These are phyloP conservation scores for Asterionellopsis glacialis DNA, from an alignment of 108 stramenopile genomes.

Conservation along the genomic window DNA sequence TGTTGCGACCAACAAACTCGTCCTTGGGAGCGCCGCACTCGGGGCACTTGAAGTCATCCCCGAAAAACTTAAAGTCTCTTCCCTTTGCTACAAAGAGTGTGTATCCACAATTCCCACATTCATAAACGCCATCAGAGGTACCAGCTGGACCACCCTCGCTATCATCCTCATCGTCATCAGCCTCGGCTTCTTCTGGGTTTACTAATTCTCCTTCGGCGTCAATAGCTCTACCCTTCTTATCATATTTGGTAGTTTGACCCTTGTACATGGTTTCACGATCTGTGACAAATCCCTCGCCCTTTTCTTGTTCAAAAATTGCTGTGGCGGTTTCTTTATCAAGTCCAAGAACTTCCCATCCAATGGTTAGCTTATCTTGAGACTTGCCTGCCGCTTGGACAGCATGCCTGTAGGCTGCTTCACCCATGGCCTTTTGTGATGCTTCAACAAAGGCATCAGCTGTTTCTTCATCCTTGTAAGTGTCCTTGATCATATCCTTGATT, in stretches of 20 bases:
- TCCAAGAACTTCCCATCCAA: conserved; percentile 86
- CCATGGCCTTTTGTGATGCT: conserved; percentile 73
- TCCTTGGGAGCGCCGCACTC: conserved; percentile 82
- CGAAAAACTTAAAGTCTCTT: conserved; percentile 85
- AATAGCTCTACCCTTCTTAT: conserved; percentile 39
- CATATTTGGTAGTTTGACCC: conserved; percentile 42
- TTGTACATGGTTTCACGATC: conserved; percentile 57
- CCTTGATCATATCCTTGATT: conserved; percentile 56
- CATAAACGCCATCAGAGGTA: conserved; percentile 33
- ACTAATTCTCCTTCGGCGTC: conserved; percentile 48
- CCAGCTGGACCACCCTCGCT: conserved; percentile 11
- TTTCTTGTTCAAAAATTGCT: conserved; percentile 66
- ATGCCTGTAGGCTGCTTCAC: conserved; percentile 71
- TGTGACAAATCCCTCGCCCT: conserved; percentile 54
- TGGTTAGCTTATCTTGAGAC: conserved; percentile 52
- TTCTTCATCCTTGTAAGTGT: conserved; percentile 35
- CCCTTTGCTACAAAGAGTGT: conserved; percentile 87
- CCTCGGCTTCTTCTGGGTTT: conserved; percentile 47
- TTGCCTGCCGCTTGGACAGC: conserved; percentile 52
- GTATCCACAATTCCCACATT: conserved; percentile 82
- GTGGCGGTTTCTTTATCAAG: conserved; percentile 62
- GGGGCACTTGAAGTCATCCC: conserved; percentile 77
- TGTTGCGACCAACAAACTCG: conserved; percentile 29
- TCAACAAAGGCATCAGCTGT: conserved; percentile 46
- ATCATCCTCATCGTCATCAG: conserved; percentile 30